These are phyloP conservation scores for Pichia sp. DNA, from an alignment of 1,139 yeast species.

Conservation along the genomic window DNA sequence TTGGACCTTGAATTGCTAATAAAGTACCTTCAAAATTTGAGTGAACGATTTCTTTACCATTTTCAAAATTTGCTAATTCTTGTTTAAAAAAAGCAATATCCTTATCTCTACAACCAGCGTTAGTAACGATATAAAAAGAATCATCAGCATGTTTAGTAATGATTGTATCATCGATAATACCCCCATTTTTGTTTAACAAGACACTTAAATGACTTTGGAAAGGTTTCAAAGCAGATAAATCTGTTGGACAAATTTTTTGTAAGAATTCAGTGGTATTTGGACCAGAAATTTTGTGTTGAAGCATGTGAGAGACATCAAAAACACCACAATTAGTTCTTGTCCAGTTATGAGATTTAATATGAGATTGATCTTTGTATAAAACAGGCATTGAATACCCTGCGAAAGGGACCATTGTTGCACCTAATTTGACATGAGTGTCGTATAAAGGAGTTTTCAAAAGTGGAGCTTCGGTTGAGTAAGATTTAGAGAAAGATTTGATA, in stretches of 20 bases:
- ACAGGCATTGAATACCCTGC: constrained; percentile 97
- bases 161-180: constrained; percentile 89
- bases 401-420: constrained; percentile 90
- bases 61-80: constrained; percentile 41
- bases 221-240: constrained; percentile 49
- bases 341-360: constrained; percentile 92
- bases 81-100: constrained; percentile 59
- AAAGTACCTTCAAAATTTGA: constrained; percentile 67
- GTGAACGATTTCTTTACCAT: constrained; percentile 46
- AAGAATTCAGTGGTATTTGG: constrained; percentile 61
- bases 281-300: constrained; percentile 78
- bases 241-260: constrained; percentile 82
- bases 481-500: constrained; percentile 1
- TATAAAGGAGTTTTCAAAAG: constrained; percentile 69
- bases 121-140: constrained; percentile 84
- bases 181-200: constrained; percentile 65
- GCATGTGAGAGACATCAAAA: constrained; percentile 96
- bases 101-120: constrained; percentile 89
- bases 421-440: constrained; percentile 68
- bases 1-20: constrained; percentile 90
- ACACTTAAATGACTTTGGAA: constrained; percentile 73
- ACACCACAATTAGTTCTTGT: constrained; percentile 82
- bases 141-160: constrained; percentile 79
- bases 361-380: constrained; percentile 72
- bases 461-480: constrained; percentile 17